These are phyloP conservation scores for Chloranthus sessilifolius DNA, from an alignment of 164 flowering plant species.

Conservation along the genomic window DNA sequence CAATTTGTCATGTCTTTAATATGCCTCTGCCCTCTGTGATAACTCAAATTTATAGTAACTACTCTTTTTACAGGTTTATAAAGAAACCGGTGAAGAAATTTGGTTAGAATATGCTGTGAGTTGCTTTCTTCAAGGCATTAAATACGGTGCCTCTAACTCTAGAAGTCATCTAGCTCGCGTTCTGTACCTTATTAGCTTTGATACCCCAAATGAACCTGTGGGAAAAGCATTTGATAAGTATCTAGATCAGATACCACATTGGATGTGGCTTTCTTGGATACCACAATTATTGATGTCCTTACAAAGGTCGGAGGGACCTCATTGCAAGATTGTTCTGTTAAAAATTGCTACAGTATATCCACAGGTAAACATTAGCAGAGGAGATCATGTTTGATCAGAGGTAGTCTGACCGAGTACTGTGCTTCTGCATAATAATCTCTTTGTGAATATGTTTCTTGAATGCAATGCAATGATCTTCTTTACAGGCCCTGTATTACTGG, in stretches of 20 bases:
- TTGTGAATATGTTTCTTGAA: not conserved
- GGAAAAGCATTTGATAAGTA: slow-evolving; percentile 95
- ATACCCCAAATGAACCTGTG: slow-evolving; percentile 79
- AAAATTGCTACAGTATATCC: slow-evolving; percentile 89
- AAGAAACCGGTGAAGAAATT: slow-evolving; percentile 80
- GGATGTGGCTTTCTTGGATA: slow-evolving; percentile 99
- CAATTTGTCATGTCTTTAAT: not conserved
- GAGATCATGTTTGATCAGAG: not conserved
- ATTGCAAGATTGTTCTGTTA: slow-evolving; percentile 81
- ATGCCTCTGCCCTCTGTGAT: not conserved
- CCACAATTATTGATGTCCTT: slow-evolving; percentile 92
- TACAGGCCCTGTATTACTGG: slow-evolving; percentile 97
- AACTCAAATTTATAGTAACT: too few relatives aligned
- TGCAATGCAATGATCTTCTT: not conserved
- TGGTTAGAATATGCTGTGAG: slow-evolving; percentile 98
- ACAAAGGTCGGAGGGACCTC: slow-evolving; percentile 92
- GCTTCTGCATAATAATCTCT: slow-evolving; percentile 1
- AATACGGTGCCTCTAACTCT: slow-evolving; percentile 86
- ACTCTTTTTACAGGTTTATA: slow-evolving; percentile 72
- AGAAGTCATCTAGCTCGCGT: slow-evolving; percentile 95
- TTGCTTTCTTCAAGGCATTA: slow-evolving; percentile 98
- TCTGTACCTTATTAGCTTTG: slow-evolving; percentile 91
- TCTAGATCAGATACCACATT: slow-evolving; percentile 87
- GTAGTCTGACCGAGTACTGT: not conserved
- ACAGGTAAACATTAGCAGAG: slow-evolving; percentile 46